phyloP scores from a whole-genome alignment of 2,329 filamentous ascomycete genomes.

The Thielaviopsis musarum region DNA sequence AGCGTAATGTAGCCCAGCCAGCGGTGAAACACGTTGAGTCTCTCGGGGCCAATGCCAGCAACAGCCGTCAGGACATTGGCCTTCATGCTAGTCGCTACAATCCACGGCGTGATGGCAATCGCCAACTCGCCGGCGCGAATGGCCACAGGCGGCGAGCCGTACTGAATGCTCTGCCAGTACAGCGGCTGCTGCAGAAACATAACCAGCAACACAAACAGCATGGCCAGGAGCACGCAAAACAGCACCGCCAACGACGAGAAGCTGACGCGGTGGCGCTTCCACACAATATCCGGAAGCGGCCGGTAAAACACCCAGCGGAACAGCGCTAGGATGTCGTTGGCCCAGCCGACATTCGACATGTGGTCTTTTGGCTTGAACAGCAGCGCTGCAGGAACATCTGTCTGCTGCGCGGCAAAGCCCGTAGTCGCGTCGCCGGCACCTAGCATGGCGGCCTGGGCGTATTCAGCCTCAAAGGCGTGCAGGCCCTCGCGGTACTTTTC shows the following conservation, averaged over 20 bases:
- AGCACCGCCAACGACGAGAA: conserved; percentile 68
- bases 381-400: conserved; percentile 16
- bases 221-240: conserved; percentile 46
- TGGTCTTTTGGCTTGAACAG: conserved; percentile 50
- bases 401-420: conserved; percentile 48
- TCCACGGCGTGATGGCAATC: conserved; percentile 84
- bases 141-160: conserved; percentile 74
- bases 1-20: conserved; percentile 82
- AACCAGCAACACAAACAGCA: conserved; percentile 62
- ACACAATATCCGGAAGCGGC: conserved; percentile 57
- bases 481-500: conserved; percentile 43
- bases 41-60: conserved; percentile 81
- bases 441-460: conserved; percentile 27
- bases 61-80: conserved; percentile 70
- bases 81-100: conserved; percentile 78
- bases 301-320: conserved; percentile 82
- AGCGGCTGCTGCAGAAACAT: conserved; percentile 76
- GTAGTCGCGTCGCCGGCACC: conserved; percentile 33
- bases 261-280: conserved; percentile 52
- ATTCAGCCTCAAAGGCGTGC: conserved; percentile 33
- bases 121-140: conserved; percentile 83
- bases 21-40: conserved; percentile 81
- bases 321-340: conserved; percentile 69
- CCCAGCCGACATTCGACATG: conserved; percentile 52
- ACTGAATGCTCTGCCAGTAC: conserved; percentile 75